Evolutionary conservation across 2,329 filamentous ascomycete genomes (phyloP).

Genomic region (Leptographium wingfieldii): DNA sequence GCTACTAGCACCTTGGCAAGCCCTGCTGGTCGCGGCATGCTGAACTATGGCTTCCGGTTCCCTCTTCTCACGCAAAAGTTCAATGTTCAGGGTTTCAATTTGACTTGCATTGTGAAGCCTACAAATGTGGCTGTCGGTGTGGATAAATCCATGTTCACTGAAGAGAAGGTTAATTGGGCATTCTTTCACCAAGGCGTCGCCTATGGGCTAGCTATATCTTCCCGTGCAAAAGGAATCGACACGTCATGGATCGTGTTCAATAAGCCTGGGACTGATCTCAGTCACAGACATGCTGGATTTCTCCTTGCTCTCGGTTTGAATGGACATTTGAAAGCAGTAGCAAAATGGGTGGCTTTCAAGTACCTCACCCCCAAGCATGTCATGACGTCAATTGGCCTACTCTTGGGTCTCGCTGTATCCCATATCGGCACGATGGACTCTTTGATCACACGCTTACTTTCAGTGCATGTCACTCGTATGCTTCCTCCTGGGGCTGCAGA

Average conservation of each 20-base stretch:
- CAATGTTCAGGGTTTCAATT: slow-evolving; percentile 77
- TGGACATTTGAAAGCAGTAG: slow-evolving; percentile 83
- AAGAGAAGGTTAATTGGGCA: slow-evolving; percentile 96
- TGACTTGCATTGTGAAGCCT: slow-evolving; percentile 84
- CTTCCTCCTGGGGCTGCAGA: slow-evolving; percentile 85
- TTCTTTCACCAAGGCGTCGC: slow-evolving; percentile 96
- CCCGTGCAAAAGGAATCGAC: slow-evolving; percentile 82
- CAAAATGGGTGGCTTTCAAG: slow-evolving; percentile 98
- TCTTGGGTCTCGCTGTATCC: slow-evolving; percentile 83
- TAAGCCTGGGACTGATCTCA: slow-evolving; percentile 74
- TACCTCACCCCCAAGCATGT: slow-evolving; percentile 98
- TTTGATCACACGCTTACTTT: slow-evolving; percentile 80
- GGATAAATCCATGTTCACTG: slow-evolving; percentile 74
- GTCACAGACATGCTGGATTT: slow-evolving; percentile 92
- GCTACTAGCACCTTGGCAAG: slow-evolving; percentile 82
- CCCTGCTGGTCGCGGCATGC: slow-evolving; percentile 71
- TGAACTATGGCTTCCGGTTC: slow-evolving; percentile 77
- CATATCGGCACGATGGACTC: slow-evolving; percentile 97
- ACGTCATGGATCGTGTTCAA: slow-evolving; percentile 99
- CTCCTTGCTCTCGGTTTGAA: slow-evolving; percentile 83
- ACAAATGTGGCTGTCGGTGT: slow-evolving; percentile 88
- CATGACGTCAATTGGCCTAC: slow-evolving; percentile 95
- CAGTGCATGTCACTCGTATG: slow-evolving; percentile 92
- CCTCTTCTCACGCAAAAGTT: slow-evolving; percentile 90
- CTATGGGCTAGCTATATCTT: slow-evolving; percentile 84